Evolutionary conservation across 257 asterid genomes (phyloP).

Genomic region (Penstemon barbatus): DNA sequence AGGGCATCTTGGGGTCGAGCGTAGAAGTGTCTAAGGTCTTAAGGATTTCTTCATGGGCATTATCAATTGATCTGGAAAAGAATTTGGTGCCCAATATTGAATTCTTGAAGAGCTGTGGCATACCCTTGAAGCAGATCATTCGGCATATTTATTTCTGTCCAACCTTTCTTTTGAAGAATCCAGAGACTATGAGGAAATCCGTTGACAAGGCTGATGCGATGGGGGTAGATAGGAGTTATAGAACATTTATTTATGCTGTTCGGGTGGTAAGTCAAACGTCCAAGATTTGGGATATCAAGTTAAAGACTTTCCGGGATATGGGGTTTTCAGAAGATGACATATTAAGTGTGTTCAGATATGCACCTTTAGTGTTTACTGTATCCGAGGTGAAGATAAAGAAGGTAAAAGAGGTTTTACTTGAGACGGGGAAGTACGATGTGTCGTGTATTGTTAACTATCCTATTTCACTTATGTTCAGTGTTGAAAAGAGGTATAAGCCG

Average conservation of each 20-base stretch:
- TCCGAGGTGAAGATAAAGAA: neutral
- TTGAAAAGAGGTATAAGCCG: neutral
- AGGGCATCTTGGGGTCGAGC: constrained; percentile 35
- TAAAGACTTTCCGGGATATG: neutral
- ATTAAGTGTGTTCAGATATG: neutral
- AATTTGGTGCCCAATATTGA: constrained; percentile 39
- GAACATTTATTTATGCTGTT: constrained; percentile 32
- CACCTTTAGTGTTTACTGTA: neutral
- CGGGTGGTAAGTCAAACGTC: constrained; percentile 2
- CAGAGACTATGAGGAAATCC: constrained; percentile 33
- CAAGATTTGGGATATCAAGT: neutral
- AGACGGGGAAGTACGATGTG: neutral
- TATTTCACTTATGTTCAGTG: neutral
- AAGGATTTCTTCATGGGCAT: constrained; percentile 20
- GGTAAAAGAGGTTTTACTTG: neutral
- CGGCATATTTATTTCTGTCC: constrained; percentile 6
- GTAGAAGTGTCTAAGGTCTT: constrained; percentile 29
- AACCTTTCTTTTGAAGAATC: constrained; percentile 34
- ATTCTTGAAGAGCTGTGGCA: constrained; percentile 18
- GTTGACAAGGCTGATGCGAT: constrained; percentile 29
- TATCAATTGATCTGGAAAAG: constrained; percentile 32
- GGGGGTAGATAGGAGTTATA: constrained; percentile 38
- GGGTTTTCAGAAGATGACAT: neutral
- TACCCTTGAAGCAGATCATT: too few species aligned
- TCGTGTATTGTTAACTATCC: neutral